These are phyloP conservation scores for Puccinia horiana DNA, from an alignment of 1,284 basidiomycete genomes.

Conservation along the genomic window DNA sequence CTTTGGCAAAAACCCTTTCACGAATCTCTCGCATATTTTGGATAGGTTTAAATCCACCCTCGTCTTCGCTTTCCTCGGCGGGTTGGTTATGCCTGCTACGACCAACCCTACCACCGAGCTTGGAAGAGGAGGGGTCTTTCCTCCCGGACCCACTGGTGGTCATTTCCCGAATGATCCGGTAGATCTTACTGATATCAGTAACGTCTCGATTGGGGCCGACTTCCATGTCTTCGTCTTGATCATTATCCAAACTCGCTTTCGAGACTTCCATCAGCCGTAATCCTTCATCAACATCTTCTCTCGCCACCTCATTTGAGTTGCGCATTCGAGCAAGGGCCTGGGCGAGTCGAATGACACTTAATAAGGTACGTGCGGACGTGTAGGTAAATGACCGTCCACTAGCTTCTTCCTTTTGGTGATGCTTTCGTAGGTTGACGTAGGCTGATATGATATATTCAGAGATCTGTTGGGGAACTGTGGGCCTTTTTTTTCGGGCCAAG, in stretches of 20 bases:
- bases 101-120: constrained; percentile 59
- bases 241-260: constrained; percentile 72
- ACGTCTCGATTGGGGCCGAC: constrained; percentile 67
- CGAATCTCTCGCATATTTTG: constrained; percentile 77
- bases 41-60: constrained; percentile 57
- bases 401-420: constrained; percentile 85
- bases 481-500: constrained; percentile 81
- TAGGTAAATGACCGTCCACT: constrained; percentile 88
- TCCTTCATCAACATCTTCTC: constrained; percentile 92
- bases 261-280: constrained; percentile 93
- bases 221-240: constrained; percentile 68
- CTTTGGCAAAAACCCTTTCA: constrained; percentile 75
- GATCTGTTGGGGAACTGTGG: constrained; percentile 79
- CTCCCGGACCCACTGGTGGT: constrained; percentile 60
- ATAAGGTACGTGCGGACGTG: constrained; percentile 92
- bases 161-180: constrained; percentile 85
- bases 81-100: constrained; percentile 58
- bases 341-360: constrained; percentile 88
- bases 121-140: constrained; percentile 60
- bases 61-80: constrained; percentile 64
- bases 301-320: constrained; percentile 75
- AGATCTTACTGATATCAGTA: constrained; percentile 78
- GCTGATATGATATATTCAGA: constrained; percentile 92
- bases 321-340: constrained; percentile 92
- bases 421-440: constrained; percentile 90